Base-by-base conservation (phyloP, 2,329 filamentous ascomycete genomes). In the Xylaria hypoxylon region DNA sequence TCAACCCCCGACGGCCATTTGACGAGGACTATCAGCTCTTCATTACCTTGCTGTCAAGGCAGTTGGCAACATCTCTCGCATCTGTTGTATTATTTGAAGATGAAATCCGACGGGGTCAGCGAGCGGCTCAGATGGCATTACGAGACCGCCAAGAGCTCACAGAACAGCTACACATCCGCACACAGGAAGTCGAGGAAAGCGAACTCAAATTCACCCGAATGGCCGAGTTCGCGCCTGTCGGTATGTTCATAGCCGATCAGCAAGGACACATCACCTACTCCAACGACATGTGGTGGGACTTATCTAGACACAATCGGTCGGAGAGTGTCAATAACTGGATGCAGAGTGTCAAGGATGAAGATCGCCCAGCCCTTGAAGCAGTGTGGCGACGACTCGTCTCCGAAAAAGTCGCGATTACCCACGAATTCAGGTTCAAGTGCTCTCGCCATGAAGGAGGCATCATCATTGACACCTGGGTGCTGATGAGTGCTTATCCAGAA, bases 1-100 rank as follows among this genome's bases (percentile, higher is more conserved):
- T 92, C 10, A 96, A 96, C 75, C 92, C 93, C 1, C 83, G 92
- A 47, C 85, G 92, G 56, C 92, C 91, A 0, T 96, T 92, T 72
- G 91, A 96, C 72, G 89, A 91, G 42, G 92, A 95, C 70, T 96
- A 95, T 74, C 87, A 88, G 68, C 82, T 95, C 0, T 96, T 95
- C 72, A 84, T 95, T 42, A 89, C 92, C 71, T 83, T 95, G 0
- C 80, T 95, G 5, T 90, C 89, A 52, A 86, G 92, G 24, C 92
- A 95, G 75, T 82, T 95, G 8, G 91, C 90, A 8, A 95, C 92
- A 0, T 93, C 92, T 0, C 85, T 95, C 77, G 92, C 92, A 1
- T 94, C 92, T 0, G 92, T 94, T 0, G 91, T 94, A 0, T 79
- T 96, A 1, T 94, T 94, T 64, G 92, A 95, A 75, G 92, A 95